These are phyloP conservation scores for Aristolochia fimbriata DNA, from an alignment of 164 flowering plant genomes.

Conservation along the genomic window DNA sequence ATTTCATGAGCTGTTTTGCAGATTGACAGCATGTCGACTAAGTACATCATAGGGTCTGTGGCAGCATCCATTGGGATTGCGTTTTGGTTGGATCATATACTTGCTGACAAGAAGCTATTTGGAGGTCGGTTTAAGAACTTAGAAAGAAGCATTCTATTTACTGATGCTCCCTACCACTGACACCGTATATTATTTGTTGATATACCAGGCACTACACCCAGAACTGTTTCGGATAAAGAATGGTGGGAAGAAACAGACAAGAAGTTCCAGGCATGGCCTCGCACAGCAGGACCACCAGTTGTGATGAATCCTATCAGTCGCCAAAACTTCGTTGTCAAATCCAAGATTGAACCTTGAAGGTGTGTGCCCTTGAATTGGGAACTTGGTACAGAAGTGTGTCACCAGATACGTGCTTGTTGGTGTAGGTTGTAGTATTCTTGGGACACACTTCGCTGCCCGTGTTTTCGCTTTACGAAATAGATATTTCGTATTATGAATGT, in stretches of 20 bases:
- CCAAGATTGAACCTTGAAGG: conserved; percentile 14
- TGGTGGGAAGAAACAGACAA: conserved; percentile 67
- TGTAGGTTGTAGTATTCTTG: too few species aligned
- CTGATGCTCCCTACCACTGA: background rate
- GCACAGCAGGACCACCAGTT: conserved; percentile 53
- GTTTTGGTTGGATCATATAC: conserved; percentile 17
- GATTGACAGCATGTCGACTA: conserved; percentile 15
- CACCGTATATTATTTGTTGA: background rate
- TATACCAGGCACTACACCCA: conserved; percentile 63
- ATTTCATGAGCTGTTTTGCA: conserved; percentile 21
- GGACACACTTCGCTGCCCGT: too few species aligned
- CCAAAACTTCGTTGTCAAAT: conserved; percentile 48
- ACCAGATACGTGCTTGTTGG: too few species aligned
- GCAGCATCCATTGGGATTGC: conserved; percentile 25
- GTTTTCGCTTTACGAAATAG: too few species aligned
- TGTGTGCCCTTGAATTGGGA: too few species aligned
- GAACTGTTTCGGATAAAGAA: conserved; percentile 48
- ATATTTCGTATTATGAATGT: too few species aligned
- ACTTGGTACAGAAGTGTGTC: too few species aligned
- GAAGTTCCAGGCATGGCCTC: conserved; percentile 58
- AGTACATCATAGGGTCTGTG: conserved; percentile 22
- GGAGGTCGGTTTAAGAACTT: conserved; percentile 41
- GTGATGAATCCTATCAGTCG: conserved; percentile 62
- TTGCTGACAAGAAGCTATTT: conserved; percentile 38
- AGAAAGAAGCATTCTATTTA: too few species aligned